Evolutionary conservation across 2,329 filamentous ascomycete genomes (phyloP), one percentile per base, ranked within the genome.

Genomic region (Thielaviopsis ethacetica): DNA sequence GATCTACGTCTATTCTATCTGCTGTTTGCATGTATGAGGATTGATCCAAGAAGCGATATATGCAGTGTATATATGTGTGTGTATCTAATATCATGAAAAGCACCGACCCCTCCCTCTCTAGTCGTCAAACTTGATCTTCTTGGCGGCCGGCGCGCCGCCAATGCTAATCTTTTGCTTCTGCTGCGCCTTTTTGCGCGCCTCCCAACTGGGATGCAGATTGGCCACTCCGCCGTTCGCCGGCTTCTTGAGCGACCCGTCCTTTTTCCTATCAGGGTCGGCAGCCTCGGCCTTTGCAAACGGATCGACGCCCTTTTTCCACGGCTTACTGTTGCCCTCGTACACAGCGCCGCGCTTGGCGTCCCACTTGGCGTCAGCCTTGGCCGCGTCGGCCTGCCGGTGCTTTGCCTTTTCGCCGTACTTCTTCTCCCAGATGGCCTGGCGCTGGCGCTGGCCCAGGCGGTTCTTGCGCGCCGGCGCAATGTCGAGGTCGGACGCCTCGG

Each of bases 381-480:
- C 27, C 10, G 27, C 24, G 3, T 57, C 56, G 12, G 44, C 41
- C 60, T 75, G 74, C 51, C 83, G 68, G 66, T 90, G 86, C 64
- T 83, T 86, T 1, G 88, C 88, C 62, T 79, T 76, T 15, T 77
- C 75, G 55, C 86, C 86, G 68, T 78, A 91, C 67, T 91, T 91
- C 72, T 88, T 84, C 72, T 91, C 87, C 75, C 83, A 86, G 61
- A 93, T 85, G 24, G 83, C 80, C 67, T 87, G 85, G 9, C 88
- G 80, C n/a, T 85, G 86, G 51, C 83, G 79, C 71, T 94, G 88
- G 3, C 88, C 88, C 53, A 82, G 77, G 22, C 86, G 77, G 65
- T 91, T 91, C 71, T 90, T 91, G 65, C 81, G 81, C 0, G 76
- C 71, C 0, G 74, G 75, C 5, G 78, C 79, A 1, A 76, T 69